Base-by-base conservation (phyloP, 2,329 filamentous ascomycete species). In the Gyromitra esculenta region DNA sequence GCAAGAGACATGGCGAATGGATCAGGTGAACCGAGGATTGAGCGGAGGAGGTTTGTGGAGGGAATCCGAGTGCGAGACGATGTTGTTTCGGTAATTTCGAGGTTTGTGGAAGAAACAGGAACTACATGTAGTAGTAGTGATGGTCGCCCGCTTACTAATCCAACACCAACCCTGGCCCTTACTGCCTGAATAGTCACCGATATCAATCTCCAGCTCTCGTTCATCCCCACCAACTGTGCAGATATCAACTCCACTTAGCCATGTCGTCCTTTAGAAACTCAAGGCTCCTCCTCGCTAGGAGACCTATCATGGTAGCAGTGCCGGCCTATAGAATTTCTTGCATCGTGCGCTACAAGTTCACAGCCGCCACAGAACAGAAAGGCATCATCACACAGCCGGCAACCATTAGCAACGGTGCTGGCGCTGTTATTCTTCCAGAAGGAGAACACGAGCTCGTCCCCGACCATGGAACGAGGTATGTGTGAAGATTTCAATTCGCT, bases 1-100 rank as follows among this genome's bases (percentile, higher is more conserved):
- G 96, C 89, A 90, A 91, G 96, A 89, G 93, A 97, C 94, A 97
- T 97, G 86, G 87, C 93, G 88, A 85, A 65, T 35, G 48, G 18
- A 37, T 25, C 39, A 31, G 37, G 52, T 65, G 54, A 59, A 21
- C 43, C 39, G 60, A 41, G n/a, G 31, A 41, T 54, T 65, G 54
- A 13, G 50, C 18, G 25, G 66, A 73, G 62, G 18, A 59, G 25
- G 43, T 70, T 60, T 62, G 18, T 64, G 25, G 50, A 31, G 15
- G 35, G 66, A 64, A 50, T 43, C 45, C 41, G 45, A 18, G 62
- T 77, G 73, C 7, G 52, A 39, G 41, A 54, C 2, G 66, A 43
- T 57, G 59, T 43, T 70, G 71, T 75, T 74, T 74, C 56, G 48
- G 59, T 56, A 56, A 39, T 59, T 70, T 72, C 45, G 54, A 59